Base-by-base conservation (phyloP, 1,139 yeast genomes). In the Geotrichum klebahnii region DNA sequence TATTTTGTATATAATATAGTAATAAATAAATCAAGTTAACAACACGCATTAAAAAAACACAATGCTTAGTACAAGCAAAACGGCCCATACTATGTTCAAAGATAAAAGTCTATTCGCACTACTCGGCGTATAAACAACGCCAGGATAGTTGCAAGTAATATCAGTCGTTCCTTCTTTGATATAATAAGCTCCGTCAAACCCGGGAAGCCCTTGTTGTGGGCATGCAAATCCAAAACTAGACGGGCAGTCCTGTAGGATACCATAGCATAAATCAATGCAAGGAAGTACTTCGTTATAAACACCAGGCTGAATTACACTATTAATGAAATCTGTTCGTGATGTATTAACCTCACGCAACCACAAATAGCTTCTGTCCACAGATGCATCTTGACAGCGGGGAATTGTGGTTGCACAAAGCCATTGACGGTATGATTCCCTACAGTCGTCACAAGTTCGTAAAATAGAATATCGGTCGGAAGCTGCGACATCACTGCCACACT, bases 351-450 rank as follows among this genome's bases (percentile, higher is more conserved):
- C 67, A 33, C 95, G 73, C 28, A 63, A 58, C 28, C 67, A 65
- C 61, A 80, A 79, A 14, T 78, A 81, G 0, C 75, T 62, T 4
- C 73, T 65, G 28, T 76, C 65, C 1, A 66, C 62, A 0, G 84
- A 71, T 64, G 67, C 63, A 49, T 71, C 75, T 0, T 84, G 74
- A 61, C 98, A 92, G 32, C 97, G 71, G 0, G 98, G 97, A n/a
- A 92, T 85, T 0, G 89, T 74, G 3, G 87, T 88, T 0, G 95
- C 77, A 68, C 98, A 92, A 17, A 92, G 73, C 98, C 98, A 92
- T 60, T 83, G 76, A 60, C 80, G 82, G 65, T 92, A 92, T 1
- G 92, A 75, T 2, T 66, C 60, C 1, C 78, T 76, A 65, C 98
- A 92, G 61, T 86, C 82, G 10, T 71, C 75, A 61, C 98, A 92